These are phyloP conservation scores for Aspergillus viridinutans DNA, from an alignment of 2,329 filamentous ascomycete genomes.

Conservation along the genomic window DNA sequence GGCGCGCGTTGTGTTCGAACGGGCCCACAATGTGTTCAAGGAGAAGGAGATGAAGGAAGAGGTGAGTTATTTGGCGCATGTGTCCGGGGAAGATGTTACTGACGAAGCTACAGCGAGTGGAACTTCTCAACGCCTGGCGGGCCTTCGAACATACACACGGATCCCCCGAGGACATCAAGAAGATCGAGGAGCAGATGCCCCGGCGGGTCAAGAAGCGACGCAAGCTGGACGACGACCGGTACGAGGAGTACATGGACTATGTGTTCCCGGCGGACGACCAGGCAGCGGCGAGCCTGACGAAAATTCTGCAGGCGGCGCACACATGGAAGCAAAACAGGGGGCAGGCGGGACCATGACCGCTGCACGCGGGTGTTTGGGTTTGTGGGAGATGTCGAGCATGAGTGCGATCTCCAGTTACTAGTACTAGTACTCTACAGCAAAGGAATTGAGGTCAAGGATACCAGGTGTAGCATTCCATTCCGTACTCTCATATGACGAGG, in stretches of 20 bases:
- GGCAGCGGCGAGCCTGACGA: constrained; percentile 76
- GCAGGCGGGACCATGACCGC: background rate
- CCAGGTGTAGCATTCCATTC: background rate
- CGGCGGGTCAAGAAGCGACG: constrained; percentile 87
- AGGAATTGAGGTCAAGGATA: background rate
- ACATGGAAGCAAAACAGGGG: constrained; percentile 67
- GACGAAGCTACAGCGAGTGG: constrained; percentile 59
- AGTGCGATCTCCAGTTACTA: background rate
- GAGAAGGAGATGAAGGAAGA: constrained; percentile 89
- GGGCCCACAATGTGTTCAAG: constrained; percentile 82
- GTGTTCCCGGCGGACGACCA: constrained; percentile 94
- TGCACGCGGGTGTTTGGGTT: background rate
- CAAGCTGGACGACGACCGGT: constrained; percentile 85
- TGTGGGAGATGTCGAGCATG: background rate
- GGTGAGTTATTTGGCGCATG: constrained; percentile 35
- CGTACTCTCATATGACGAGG: too few species aligned
- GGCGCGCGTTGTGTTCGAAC: constrained; percentile 77
- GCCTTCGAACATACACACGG: constrained; percentile 88
- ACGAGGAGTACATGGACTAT: constrained; percentile 96
- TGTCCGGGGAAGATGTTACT: constrained; percentile 19
- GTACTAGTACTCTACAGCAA: background rate
- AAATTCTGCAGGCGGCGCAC: constrained; percentile 78
- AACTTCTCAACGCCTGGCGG: constrained; percentile 86
- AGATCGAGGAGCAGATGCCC: constrained; percentile 90
- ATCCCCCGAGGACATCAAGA: constrained; percentile 66